Conservation (phyloP, 1,284 basidiomycete species). For the Ganoderma leucocontextum region DNA sequence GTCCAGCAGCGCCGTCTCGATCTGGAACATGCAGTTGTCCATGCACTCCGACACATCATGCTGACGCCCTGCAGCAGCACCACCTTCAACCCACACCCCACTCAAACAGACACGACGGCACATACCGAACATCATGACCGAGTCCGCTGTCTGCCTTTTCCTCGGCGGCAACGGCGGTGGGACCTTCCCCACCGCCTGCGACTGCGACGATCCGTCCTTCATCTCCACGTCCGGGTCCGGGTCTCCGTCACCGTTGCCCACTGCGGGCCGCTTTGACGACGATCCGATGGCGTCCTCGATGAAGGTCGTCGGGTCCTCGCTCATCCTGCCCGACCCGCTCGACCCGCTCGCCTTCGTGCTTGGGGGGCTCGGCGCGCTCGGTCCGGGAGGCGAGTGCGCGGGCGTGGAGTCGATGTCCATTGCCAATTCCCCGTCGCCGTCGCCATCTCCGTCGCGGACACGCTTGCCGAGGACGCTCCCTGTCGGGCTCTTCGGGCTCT, state of each 20-base stretch:
- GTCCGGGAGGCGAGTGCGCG: slow-evolving; percentile 16
- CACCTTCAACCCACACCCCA: background rate
- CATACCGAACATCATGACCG: slow-evolving; percentile 89
- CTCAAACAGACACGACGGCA: background rate
- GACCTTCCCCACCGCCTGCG: slow-evolving; percentile 39
- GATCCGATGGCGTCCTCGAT: slow-evolving; percentile 56
- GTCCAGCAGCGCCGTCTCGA: slow-evolving; percentile 89
- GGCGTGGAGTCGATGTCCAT: slow-evolving; percentile 45
- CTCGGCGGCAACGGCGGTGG: slow-evolving; percentile 71
- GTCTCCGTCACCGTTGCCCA: slow-evolving; percentile 15
- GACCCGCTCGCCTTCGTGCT: slow-evolving; percentile 6
- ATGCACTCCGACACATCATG: slow-evolving; percentile 99
- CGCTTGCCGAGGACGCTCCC: slow-evolving; percentile 81
- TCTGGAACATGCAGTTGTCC: slow-evolving; percentile 99
- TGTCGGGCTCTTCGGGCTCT: slow-evolving; percentile 34
- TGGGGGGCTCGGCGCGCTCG: slow-evolving; percentile 11
- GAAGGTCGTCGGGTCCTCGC: slow-evolving; percentile 31
- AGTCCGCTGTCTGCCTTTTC: slow-evolving; percentile 67
- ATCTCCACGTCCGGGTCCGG: slow-evolving; percentile 55
- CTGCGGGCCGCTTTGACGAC: slow-evolving; percentile 45
- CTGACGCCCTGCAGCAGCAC: slow-evolving; percentile 75
- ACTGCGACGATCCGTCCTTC: slow-evolving; percentile 36
- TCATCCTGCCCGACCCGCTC: slow-evolving; percentile 2
- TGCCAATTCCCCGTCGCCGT: slow-evolving; percentile 51
- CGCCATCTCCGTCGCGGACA: slow-evolving; percentile 49